phyloP scores from a whole-genome alignment of 2,329 filamentous ascomycete species.

The Verticillium isaacii region DNA sequence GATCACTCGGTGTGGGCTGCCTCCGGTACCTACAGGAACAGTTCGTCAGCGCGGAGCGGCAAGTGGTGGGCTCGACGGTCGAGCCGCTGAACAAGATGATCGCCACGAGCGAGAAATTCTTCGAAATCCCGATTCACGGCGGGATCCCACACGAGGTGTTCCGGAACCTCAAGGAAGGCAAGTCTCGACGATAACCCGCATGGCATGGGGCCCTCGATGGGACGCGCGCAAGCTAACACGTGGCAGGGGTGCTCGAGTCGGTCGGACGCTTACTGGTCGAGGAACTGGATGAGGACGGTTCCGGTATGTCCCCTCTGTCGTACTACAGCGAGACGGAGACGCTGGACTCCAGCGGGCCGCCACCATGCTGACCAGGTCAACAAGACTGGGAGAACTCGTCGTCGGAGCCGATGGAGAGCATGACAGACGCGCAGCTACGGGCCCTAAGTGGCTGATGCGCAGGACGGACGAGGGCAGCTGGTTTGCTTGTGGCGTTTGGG shows the following conservation, averaged over 20 bases:
- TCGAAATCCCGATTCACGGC: slow-evolving; percentile 10
- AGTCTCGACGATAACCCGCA: background rate
- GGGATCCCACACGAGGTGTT: background rate
- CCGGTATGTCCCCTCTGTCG: slow-evolving; percentile 41
- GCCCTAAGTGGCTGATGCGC: slow-evolving; percentile 16
- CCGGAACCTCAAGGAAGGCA: background rate
- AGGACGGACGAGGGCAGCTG: background rate
- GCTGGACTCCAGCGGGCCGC: slow-evolving; percentile 22
- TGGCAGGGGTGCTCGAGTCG: background rate
- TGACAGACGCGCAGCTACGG: slow-evolving; percentile 40
- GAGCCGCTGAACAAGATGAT: slow-evolving; percentile 36
- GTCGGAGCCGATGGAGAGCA: slow-evolving; percentile 49
- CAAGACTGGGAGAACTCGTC: slow-evolving; percentile 54
- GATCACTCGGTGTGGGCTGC: slow-evolving; percentile 37
- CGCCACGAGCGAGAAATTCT: slow-evolving; percentile 35
- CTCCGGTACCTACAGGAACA: slow-evolving; percentile 41
- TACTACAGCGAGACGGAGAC: slow-evolving; percentile 30
- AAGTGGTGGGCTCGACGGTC: slow-evolving; percentile 38
- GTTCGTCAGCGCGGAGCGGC: slow-evolving; percentile 34
- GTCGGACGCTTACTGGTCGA: slow-evolving; percentile 31
- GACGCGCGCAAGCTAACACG: background rate
- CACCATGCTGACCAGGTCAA: slow-evolving; percentile 21
- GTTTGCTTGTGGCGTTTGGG: background rate
- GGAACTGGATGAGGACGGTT: slow-evolving; percentile 53
- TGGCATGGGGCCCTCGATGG: background rate